Percentiles rank a stretch among this genome's conserved stretches.
Evolutionary conservation across 2,329 filamentous ascomycete species (phyloP).

Genomic region (Cercospora citrullina): DNA sequence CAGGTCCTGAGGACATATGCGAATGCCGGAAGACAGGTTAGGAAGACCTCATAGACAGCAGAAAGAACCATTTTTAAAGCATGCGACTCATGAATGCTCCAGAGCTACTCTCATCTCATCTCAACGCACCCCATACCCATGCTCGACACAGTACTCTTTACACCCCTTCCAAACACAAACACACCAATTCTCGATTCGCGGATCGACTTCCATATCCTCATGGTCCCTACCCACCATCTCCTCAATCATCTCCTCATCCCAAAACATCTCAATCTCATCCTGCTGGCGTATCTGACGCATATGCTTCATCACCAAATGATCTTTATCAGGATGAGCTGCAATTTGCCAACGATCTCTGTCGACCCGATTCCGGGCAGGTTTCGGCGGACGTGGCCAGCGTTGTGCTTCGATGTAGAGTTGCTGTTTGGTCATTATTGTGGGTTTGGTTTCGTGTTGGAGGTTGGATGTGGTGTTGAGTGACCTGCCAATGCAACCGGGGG

Average conservation of each 20-base stretch:
- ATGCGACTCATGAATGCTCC: neutral
- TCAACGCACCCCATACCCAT: neutral
- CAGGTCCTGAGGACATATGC: too few relatives aligned
- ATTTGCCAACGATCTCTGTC: neutral
- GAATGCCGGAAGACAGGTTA: neutral
- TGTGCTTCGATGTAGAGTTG: slow-evolving; percentile 6
- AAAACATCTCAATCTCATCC: neutral
- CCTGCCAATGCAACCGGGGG: neutral
- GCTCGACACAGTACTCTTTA: neutral
- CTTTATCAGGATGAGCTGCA: neutral
- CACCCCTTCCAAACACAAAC: neutral
- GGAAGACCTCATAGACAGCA: neutral
- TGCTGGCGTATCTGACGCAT: neutral
- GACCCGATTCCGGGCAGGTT: neutral
- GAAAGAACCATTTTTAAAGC: neutral
- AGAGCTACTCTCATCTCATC: neutral
- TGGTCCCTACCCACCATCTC: neutral
- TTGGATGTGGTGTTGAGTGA: neutral
- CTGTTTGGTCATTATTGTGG: slow-evolving; percentile 3
- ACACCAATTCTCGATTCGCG: neutral
- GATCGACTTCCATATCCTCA: neutral
- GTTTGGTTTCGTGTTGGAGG: slow-evolving; percentile 18
- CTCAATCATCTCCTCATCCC: neutral
- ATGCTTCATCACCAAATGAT: neutral
- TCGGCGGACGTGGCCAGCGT: neutral